Evolutionary conservation across 2,329 filamentous ascomycete genomes (phyloP).

Genomic region (Allantophomopsis lycopodina): DNA sequence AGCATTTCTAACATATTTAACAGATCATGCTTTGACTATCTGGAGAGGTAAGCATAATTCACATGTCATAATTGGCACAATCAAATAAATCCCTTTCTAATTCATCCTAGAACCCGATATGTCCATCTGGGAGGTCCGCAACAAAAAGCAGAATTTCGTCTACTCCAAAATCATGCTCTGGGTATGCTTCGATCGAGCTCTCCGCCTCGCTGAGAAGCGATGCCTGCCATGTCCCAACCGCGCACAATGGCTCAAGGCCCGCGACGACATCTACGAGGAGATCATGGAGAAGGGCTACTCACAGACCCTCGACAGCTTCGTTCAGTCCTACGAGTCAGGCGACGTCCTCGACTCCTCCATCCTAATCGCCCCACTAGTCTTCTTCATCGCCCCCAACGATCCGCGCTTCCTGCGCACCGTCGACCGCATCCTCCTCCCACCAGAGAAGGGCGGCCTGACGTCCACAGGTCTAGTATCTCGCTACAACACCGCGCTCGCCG

Average conservation of each 20-base stretch:
- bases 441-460: conserved; percentile 63
- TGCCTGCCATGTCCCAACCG: conserved; percentile 63
- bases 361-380: conserved; percentile 64
- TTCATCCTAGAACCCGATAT: conserved; percentile 46
- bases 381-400: conserved; percentile 68
- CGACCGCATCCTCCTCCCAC: conserved; percentile 55
- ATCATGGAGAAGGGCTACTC: conserved; percentile 71
- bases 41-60: conserved; percentile 31
- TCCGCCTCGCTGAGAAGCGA: conserved; percentile 62
- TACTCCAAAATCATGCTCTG: conserved; percentile 79
- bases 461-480: conserved; percentile 64
- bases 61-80: too few species aligned
- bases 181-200: conserved; percentile 65
- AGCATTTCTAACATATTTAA: too few species aligned
- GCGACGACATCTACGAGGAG: conserved; percentile 59
- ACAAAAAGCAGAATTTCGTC: conserved; percentile 62
- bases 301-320: conserved; percentile 51
- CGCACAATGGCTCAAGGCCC: conserved; percentile 46
- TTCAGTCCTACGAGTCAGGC: conserved; percentile 62
- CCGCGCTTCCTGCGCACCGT: conserved; percentile 62
- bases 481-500: conserved; percentile 54
- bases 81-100: conserved; percentile 4
- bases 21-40: conserved; percentile 57
- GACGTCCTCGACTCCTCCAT: conserved; percentile 62
- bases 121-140: conserved; percentile 75